Conservation (phyloP, 768 basidiomycete species). For the Gyrodon lividus region DNA sequence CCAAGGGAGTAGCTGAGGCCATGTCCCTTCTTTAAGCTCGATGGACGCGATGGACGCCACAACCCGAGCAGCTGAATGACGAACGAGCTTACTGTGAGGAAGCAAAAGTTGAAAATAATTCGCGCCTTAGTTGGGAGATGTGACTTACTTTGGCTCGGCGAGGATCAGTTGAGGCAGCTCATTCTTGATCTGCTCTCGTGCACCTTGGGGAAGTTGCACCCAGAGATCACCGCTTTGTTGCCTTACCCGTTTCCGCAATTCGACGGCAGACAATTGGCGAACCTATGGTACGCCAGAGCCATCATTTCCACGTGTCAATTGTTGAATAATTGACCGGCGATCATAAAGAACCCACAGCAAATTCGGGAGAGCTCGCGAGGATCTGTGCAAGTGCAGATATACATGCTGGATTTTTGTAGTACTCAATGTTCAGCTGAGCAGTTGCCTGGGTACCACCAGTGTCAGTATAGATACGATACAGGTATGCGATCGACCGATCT, state of each 20-base stretch:
- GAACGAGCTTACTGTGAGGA: slow-evolving; percentile 72
- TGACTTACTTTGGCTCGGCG: slow-evolving; percentile 69
- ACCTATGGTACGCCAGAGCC: slow-evolving; percentile 50
- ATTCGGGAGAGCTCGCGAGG: slow-evolving; percentile 80
- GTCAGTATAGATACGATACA: slow-evolving; percentile 16
- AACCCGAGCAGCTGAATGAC: slow-evolving; percentile 89
- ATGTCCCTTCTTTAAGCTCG: slow-evolving; percentile 76
- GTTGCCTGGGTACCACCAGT: slow-evolving; percentile 64
- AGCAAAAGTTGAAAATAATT: slow-evolving; percentile 6
- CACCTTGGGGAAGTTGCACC: slow-evolving; percentile 62
- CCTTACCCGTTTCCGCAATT: slow-evolving; percentile 88
- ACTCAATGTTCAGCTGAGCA: slow-evolving; percentile 84
- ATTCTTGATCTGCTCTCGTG: slow-evolving; percentile 82
- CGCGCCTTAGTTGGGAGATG: neutral
- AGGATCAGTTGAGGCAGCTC: slow-evolving; percentile 79
- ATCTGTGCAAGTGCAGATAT: slow-evolving; percentile 90
- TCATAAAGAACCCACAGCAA: slow-evolving; percentile 56
- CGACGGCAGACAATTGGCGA: slow-evolving; percentile 95
- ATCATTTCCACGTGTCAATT: slow-evolving; percentile 1
- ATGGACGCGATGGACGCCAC: slow-evolving; percentile 89
- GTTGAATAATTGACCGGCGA: slow-evolving; percentile 6
- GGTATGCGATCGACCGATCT: slow-evolving; percentile 37
- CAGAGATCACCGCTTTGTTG: slow-evolving; percentile 82
- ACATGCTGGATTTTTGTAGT: slow-evolving; percentile 87
- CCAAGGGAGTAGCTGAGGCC: slow-evolving; percentile 88